Conservation (phyloP, 805 yeast species). For the Wickerhamiella nectarea region DNA sequence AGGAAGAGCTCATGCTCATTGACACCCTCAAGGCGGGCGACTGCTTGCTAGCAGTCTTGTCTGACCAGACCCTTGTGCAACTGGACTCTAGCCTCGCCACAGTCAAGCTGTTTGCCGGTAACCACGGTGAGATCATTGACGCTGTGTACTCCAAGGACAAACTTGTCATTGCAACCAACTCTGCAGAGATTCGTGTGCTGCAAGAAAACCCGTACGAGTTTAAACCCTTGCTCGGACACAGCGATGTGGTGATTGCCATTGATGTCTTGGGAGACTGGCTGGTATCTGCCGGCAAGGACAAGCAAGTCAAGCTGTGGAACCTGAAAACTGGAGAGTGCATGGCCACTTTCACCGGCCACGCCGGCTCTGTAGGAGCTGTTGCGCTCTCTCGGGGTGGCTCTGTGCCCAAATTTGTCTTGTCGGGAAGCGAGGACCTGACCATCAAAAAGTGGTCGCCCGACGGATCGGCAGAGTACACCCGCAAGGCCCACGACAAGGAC, state of each 20-base stretch:
- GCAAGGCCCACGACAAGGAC: slow-evolving; percentile 94
- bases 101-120: slow-evolving; percentile 49
- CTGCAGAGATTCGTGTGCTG: slow-evolving; percentile 72
- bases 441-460: slow-evolving; percentile 67
- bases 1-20: slow-evolving; percentile 14
- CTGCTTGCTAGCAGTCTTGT: slow-evolving; percentile 26
- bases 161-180: slow-evolving; percentile 83
- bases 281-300: slow-evolving; percentile 84
- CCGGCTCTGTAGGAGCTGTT: slow-evolving; percentile 73
- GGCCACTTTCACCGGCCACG: slow-evolving; percentile 72
- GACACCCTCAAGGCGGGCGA: slow-evolving; percentile 7
- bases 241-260: slow-evolving; percentile 66
- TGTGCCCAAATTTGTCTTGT: slow-evolving; percentile 56
- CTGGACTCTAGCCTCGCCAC: slow-evolving; percentile 26
- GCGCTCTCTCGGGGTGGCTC: slow-evolving; percentile 41
- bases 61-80: slow-evolving; percentile 72
- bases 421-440: slow-evolving; percentile 76
- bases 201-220: slow-evolving; percentile 28
- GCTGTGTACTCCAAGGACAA: slow-evolving; percentile 41
- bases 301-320: slow-evolving; percentile 73
- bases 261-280: slow-evolving; percentile 82
- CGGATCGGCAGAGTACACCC: slow-evolving; percentile 58
- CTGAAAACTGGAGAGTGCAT: slow-evolving; percentile 33
- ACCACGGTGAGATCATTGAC: slow-evolving; percentile 92
- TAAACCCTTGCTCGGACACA: slow-evolving; percentile 65